A percentile compares a stretch with the other conserved stretches of the same genome.
Evolutionary conservation across 345 rosid genomes (phyloP).

Genomic region (Schrenkiella parvula): DNA sequence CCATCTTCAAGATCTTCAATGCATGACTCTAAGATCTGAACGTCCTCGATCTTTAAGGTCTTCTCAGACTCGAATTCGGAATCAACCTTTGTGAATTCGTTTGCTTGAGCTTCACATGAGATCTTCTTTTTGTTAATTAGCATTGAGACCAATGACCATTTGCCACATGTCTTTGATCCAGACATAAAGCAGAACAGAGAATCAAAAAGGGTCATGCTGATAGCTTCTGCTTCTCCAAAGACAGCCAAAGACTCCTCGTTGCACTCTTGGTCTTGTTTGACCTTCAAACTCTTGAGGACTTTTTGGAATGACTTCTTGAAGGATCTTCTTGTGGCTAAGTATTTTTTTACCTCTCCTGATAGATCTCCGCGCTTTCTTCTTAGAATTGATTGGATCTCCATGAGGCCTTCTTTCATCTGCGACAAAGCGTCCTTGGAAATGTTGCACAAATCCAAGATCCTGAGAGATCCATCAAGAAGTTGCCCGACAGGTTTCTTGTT

Average conservation of each 20-base stretch:
- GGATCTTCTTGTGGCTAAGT: constrained; percentile 25
- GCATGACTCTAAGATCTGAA: constrained; percentile 37
- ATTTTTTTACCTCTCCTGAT: constrained; percentile 22
- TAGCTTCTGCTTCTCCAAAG: constrained; percentile 31
- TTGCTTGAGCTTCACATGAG: background rate
- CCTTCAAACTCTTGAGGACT: constrained; percentile 14
- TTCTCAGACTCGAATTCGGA: constrained; percentile 12
- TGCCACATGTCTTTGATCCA: constrained; percentile 17
- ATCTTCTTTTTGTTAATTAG: constrained; percentile 10
- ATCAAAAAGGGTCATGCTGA: constrained; percentile 18
- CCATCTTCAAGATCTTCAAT: constrained; percentile 44
- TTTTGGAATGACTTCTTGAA: constrained; percentile 30
- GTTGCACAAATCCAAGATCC: constrained; percentile 34
- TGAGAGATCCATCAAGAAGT: constrained; percentile 37
- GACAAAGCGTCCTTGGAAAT: constrained; percentile 36
- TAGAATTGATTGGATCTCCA: constrained; percentile 35
- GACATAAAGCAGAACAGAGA: constrained; percentile 31
- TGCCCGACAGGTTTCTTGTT: constrained; percentile 19
- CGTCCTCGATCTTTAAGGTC: constrained; percentile 10
- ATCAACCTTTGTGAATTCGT: constrained; percentile 30
- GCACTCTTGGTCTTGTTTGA: background rate
- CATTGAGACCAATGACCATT: constrained; percentile 34
- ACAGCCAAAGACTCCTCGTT: background rate
- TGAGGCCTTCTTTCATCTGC: constrained; percentile 30
- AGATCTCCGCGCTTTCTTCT: constrained; percentile 22